Base-by-base conservation (phyloP, 2,329 filamentous ascomycete species). In the Nigrospora sphaerica region DNA sequence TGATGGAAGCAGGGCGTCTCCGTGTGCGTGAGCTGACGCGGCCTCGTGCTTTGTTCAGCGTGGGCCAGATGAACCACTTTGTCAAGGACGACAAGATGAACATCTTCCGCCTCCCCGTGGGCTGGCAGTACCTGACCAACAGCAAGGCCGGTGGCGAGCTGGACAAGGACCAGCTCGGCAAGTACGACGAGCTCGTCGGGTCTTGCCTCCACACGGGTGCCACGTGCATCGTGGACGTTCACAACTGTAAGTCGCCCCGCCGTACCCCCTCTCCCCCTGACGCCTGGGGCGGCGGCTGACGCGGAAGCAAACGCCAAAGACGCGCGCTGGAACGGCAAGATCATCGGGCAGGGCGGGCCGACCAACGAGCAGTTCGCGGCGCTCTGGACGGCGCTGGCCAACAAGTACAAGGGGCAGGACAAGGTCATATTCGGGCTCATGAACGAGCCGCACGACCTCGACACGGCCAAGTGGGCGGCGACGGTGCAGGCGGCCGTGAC, bases 401-500 rank as follows among this genome's bases (percentile, higher is more conserved):
- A 63, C 1, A 78, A 79, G 57, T 86, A 86, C 61, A 71, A 69
- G 18, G 56, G 57, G 9, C 63, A 79, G 42, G 58, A 69, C 34
- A 78, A 75, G 49, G 64, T 86, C 31, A 69, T 77, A 3, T 83
- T 86, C 53, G 81, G 80, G 13, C 59, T 86, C 39, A 86, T 86
- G 81, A 87, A 86, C 64, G 83, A 83, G 64, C 82, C 83, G 10
- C 80, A 84, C 59, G 75, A 80, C 45, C 62, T 78, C 45, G 73
- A 81, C 55, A 42, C 34, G 40, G 61, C 57, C 19, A 61, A 64
- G 1, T 86, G 83, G 83, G 80, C 77, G 0, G 60, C 69, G 5
- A 80, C 78, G 0, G 75, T 78, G 49, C 83, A 86, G 57, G 71
- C 70, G 10, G 80, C 71, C 14, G 83, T 88, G 2, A 81, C 75